Conservation (phyloP, 2,329 filamentous ascomycete species). For the Botrytis fabae region DNA sequence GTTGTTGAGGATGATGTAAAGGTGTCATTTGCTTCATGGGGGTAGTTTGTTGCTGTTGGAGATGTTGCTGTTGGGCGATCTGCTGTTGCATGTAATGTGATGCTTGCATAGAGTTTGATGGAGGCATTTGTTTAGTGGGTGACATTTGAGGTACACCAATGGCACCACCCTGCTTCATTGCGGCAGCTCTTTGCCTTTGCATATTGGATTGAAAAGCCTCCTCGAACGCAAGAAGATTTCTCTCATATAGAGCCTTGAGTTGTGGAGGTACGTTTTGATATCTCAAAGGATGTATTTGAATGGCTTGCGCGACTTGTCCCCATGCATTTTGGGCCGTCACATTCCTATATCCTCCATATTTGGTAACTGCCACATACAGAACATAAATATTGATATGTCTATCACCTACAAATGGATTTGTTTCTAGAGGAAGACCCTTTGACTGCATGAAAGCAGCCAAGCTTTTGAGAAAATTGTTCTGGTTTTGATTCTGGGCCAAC, state of each 20-base stretch:
- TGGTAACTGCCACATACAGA: constrained; percentile 76
- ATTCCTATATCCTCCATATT: constrained; percentile 73
- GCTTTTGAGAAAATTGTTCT: constrained; percentile 73
- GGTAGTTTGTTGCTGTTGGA: constrained; percentile 48
- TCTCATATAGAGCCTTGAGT: constrained; percentile 71
- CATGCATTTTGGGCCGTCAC: constrained; percentile 71
- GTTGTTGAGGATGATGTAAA: constrained; percentile 47
- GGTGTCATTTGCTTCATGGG: constrained; percentile 50
- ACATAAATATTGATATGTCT: constrained; percentile 72
- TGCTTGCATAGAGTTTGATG: constrained; percentile 52
- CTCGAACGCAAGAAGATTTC: constrained; percentile 76
- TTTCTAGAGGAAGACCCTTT: constrained; percentile 71
- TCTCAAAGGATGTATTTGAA: constrained; percentile 63
- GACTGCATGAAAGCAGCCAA: constrained; percentile 76
- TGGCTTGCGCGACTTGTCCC: constrained; percentile 66
- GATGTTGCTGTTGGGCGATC: constrained; percentile 51
- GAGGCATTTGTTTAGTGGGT: constrained; percentile 45
- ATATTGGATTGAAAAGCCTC: constrained; percentile 61
- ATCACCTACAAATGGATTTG: constrained; percentile 71
- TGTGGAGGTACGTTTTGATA: constrained; percentile 67
- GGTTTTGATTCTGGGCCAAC: constrained; percentile 48
- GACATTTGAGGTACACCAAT: constrained; percentile 47
- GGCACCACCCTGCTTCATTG: constrained; percentile 37
- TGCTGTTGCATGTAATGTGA: constrained; percentile 51
- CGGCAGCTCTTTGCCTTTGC: constrained; percentile 45